Evolutionary conservation across 2,329 filamentous ascomycete genomes (phyloP).

Genomic region (Hypoxylon sp.): DNA sequence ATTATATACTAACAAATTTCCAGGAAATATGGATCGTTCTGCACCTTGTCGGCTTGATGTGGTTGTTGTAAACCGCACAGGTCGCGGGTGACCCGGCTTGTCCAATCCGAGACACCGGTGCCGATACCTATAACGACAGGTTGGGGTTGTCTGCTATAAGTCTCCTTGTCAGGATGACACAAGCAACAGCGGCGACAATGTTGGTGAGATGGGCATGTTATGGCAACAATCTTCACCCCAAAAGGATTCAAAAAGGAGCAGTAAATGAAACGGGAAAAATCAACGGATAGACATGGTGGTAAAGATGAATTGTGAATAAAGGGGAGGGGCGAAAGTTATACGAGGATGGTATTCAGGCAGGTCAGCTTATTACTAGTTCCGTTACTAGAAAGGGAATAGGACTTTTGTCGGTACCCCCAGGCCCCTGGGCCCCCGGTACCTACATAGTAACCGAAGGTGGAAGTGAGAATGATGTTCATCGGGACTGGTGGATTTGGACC

Average conservation of each 20-base stretch:
- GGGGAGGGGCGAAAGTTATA: slow-evolving; percentile 24
- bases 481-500: too few species aligned
- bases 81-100: slow-evolving; percentile 3
- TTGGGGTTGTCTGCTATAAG: slow-evolving; percentile 5
- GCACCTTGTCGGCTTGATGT: slow-evolving; percentile 12
- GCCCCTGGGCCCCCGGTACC: too few species aligned
- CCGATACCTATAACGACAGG: neutral
- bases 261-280: slow-evolving; percentile 12
- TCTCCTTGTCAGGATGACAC: slow-evolving; percentile 14
- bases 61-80: slow-evolving; percentile 7
- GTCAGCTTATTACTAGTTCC: slow-evolving; percentile 33
- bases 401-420: slow-evolving; percentile 19
- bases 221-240: neutral
- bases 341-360: slow-evolving; percentile 26
- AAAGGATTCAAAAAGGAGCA: neutral
- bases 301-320: slow-evolving; percentile 24
- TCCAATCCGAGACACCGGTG: slow-evolving; percentile 2
- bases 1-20: neutral
- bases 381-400: slow-evolving; percentile 27
- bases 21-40: slow-evolving; percentile 9
- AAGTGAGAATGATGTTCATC: too few species aligned
- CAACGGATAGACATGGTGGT: slow-evolving; percentile 9
- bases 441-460: too few species aligned
- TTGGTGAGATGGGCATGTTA: slow-evolving; percentile 32
- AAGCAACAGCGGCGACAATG: slow-evolving; percentile 13